Evolutionary conservation across 2,329 filamentous ascomycete genomes (phyloP), one percentile per base, ranked within the genome.

Genomic region (Cordyceps fumosorosea): DNA sequence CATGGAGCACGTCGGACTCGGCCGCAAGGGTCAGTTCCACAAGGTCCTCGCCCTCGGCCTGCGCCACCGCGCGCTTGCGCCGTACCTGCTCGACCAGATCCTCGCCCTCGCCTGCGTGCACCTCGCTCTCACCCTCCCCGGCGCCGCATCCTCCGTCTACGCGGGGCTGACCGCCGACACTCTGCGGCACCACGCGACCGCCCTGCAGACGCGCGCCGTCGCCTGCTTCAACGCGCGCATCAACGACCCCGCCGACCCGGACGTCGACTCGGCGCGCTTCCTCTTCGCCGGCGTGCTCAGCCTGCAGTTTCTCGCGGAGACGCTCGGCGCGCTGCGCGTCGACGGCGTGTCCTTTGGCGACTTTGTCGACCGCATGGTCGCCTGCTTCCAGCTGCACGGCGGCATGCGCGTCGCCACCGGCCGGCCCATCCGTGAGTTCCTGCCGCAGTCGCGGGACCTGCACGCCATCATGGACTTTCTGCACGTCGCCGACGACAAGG

Each of bases 311-410:
- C 64, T 66, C 7, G 60, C 60, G n/a, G 60, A 62, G 37, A 62
- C 60, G 16, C 53, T 62, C 7, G 10, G 42, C n/a, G 68, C 75
- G 58, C 72, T 78, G 47, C 72, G 71, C 18, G 67, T 63, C 3
- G 40, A 45, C 12, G 18, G 40, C 18, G 14, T 16, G 14, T 12
- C 40, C 48, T 78, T 81, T 44, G 70, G 75, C 40, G 63, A 66
- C 44, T 77, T 78, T 45, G 69, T 80, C 12, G 73, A 74, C 44
- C 69, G 74, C 12, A 78, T 78, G 60, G 67, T 76, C 20, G 71
- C 74, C n/a, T 78, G 76, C 56, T 66, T 78, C 18, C 69, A 70
- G 51, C 70, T 81, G 16, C 77, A 80, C 64, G 74, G 75, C 5
- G 78, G 79, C 26, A 73, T 81, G 18, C 73, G 73, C 18, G 68